Evolutionary conservation across 768 basidiomycete species (phyloP).

Genomic region (Calocera cornea): DNA sequence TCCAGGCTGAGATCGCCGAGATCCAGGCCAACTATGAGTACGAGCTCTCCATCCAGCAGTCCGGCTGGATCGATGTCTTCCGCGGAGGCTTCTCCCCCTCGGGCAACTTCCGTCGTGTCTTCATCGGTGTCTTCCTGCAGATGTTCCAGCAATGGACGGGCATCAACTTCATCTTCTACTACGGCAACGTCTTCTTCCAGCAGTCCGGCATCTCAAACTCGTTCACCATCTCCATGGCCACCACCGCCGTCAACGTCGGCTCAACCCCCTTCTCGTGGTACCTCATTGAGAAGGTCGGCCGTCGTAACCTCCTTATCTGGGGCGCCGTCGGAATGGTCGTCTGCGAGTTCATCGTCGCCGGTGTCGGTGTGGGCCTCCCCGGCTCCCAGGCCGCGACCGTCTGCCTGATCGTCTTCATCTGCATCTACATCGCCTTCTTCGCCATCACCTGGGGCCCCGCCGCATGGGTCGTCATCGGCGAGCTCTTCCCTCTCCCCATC

Average conservation of each 20-base stretch:
- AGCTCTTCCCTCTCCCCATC: constrained; percentile 68
- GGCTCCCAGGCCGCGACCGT: not conserved
- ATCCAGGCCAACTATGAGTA: constrained; percentile 28
- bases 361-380: constrained; percentile 9
- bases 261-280: constrained; percentile 14
- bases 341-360: constrained; percentile 15
- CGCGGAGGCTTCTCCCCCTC: not conserved
- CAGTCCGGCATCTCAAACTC: not conserved
- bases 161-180: constrained; percentile 15
- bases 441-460: constrained; percentile 59
- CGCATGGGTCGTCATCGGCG: constrained; percentile 32
- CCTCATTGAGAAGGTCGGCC: constrained; percentile 14
- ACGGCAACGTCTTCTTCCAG: constrained; percentile 12
- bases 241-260: constrained; percentile 14
- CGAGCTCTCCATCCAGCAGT: constrained; percentile 13
- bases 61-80: not conserved
- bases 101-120: not conserved
- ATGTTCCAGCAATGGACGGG: constrained; percentile 9
- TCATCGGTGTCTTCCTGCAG: not conserved
- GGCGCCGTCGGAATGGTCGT: constrained; percentile 10
- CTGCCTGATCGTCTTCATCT: constrained; percentile 26
- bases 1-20: constrained; percentile 25
- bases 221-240: constrained; percentile 4
- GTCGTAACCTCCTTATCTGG: constrained; percentile 10
- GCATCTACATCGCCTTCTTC: constrained; percentile 37